A percentile compares a stretch with the other conserved stretches of the same genome.
phyloP scores from a whole-genome alignment of 2,329 filamentous ascomycete species.

The Arthrobotrys musiformis region DNA sequence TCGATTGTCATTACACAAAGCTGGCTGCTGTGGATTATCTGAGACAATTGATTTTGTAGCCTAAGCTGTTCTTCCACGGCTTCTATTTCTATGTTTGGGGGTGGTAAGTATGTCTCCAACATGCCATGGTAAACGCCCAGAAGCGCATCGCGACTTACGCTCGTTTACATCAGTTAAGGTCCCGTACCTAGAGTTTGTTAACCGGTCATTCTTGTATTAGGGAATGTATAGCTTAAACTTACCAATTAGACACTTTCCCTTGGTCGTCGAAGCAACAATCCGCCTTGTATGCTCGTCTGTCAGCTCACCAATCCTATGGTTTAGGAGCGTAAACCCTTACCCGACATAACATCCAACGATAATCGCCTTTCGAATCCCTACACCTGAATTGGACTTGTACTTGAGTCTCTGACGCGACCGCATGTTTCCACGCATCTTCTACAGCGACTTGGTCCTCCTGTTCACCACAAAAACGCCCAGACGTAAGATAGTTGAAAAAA shows the following conservation, averaged over 20 bases:
- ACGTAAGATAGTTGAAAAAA: conserved; percentile 14
- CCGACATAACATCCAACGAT: conserved; percentile 81
- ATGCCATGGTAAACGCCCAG: background rate
- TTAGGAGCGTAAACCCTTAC: conserved; percentile 60
- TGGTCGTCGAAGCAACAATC: conserved; percentile 34
- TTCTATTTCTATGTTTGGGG: conserved; percentile 39
- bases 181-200: conserved; percentile 43
- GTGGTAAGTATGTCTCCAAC: background rate
- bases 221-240: background rate
- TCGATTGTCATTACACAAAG: conserved; percentile 53
- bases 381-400: conserved; percentile 77
- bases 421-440: conserved; percentile 44
- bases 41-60: conserved; percentile 30
- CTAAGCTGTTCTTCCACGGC: conserved; percentile 46
- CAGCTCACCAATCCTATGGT: background rate
- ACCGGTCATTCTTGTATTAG: background rate
- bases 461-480: background rate
- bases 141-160: conserved; percentile 24
- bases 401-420: conserved; percentile 71
- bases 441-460: conserved; percentile 50
- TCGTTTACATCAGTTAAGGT: conserved; percentile 51
- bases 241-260: conserved; percentile 35
- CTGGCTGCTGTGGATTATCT: conserved; percentile 42
- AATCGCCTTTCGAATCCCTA: conserved; percentile 73
- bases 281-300: conserved; percentile 30